Evolutionary conservation across 176 grass and related monocot species (phyloP), one percentile per base, ranked within the genome.

Genomic region (Themeda triandra): DNA sequence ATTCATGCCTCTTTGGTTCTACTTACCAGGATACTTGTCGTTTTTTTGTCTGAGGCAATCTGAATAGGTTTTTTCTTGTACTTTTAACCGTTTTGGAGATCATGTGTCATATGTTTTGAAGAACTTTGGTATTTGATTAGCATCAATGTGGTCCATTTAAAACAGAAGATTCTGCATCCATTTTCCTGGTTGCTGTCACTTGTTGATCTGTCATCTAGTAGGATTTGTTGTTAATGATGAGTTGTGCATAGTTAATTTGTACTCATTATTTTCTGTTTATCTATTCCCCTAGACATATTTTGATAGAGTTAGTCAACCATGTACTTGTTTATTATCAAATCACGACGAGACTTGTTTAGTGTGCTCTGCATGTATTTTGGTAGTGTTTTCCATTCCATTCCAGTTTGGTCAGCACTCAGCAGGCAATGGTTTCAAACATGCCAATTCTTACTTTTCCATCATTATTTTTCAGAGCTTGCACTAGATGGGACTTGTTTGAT

Each of bases 401-500:
- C 32, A 2, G 59, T 84, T 79, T 59, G 36, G 56, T 59, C 66
- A 78, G 39, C 39, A 44, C 10, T 44, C 10, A 44, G 78, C 1
- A 60, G 4, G 15, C 11, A 21, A 72, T 67, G 65, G 31, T 30
- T 86, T 71, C 39, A 79, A 17, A 71, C 72, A 66, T 62, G 2
- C 4, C 6, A 10, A 33, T 83, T 13, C 71, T 62, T 37, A 25
- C 58, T n/a, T 78, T 88, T 71, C 19, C 48, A 63, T 77, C 82
- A 31, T 53, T 39, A n/a, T 71, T 83, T 88, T 88, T 82, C 86
- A 88, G 91, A 83, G 13, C 14, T 78, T 76, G 30, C 4, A 44
- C 13, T 82, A 68, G 62, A 83, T 71, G 77, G 64, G 56, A 35
- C 24, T 13, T 53, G 46, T 83, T 58, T 88, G 77, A 91, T 86